Evolutionary conservation across 805 yeast genomes (phyloP).

Genomic region (Pichia paraexigua): DNA sequence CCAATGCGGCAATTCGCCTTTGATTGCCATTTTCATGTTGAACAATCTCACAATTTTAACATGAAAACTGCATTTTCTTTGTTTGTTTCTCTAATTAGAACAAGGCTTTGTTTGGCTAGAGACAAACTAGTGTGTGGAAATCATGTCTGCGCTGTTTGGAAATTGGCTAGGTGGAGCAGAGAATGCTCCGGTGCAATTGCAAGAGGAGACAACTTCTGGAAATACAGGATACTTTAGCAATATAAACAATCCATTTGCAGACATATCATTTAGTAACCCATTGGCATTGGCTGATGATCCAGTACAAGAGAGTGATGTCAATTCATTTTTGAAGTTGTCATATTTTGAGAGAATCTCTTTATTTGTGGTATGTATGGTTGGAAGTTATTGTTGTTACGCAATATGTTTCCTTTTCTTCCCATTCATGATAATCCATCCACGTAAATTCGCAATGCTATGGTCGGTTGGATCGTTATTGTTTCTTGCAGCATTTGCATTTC

Average conservation of each 20-base stretch:
- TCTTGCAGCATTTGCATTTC: conserved; percentile 71
- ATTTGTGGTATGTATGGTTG: conserved; percentile 64
- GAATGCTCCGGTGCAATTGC: not conserved
- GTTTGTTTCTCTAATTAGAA: no score
- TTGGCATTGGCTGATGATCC: not conserved
- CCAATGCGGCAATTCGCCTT: no score
- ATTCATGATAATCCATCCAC: conserved; percentile 70
- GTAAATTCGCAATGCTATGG: conserved; percentile 82
- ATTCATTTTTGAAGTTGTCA: conserved; percentile 42
- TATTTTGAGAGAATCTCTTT: conserved; percentile 71
- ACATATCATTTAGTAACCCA: not conserved
- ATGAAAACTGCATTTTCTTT: no score
- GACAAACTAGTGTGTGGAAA: not conserved
- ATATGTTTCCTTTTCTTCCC: conserved; percentile 76
- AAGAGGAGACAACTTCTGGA: not conserved
- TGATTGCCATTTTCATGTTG: no score
- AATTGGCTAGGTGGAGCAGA: not conserved
- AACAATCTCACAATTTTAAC: no score
- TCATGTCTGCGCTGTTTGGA: not conserved
- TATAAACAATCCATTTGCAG: not conserved
- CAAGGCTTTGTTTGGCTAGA: no score
- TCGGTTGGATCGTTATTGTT: conserved; percentile 77
- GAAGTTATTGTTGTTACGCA: conserved; percentile 63
- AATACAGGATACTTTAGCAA: not conserved
- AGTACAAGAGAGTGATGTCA: not conserved